Conservation (phyloP, 2,329 filamentous ascomycete species). For the Botryosphaeria dothidea region DNA sequence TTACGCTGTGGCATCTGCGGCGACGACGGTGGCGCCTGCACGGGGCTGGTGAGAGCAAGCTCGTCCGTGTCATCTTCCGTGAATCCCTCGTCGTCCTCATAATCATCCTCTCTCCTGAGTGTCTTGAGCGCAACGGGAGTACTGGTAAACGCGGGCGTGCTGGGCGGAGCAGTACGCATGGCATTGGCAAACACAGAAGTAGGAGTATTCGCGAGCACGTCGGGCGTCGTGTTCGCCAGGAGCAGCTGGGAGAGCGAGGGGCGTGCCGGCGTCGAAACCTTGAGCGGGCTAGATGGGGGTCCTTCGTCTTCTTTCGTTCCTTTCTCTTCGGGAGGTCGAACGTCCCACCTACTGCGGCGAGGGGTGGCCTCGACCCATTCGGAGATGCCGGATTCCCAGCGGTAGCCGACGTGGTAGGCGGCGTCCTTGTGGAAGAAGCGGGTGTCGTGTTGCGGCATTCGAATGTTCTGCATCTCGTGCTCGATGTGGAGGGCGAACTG, state of each 20-base stretch:
- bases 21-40: neutral
- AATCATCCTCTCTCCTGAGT: neutral
- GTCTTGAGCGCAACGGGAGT: neutral
- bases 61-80: neutral
- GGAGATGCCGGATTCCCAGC: slow-evolving; percentile 48
- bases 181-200: neutral
- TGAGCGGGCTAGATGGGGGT: neutral
- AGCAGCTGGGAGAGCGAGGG: slow-evolving; percentile 3
- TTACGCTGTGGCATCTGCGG: neutral
- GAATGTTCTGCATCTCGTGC: neutral
- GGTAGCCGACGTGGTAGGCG: slow-evolving; percentile 28
- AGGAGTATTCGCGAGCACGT: neutral
- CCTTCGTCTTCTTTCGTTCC: neutral
- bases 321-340: neutral
- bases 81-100: neutral
- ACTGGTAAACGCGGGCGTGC: neutral
- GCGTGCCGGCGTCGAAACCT: neutral
- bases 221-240: neutral
- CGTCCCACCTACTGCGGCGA: neutral
- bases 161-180: neutral
- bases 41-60: neutral
- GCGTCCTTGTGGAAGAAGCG: neutral
- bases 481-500: neutral
- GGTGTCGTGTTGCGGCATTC: neutral
- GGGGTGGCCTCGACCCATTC: slow-evolving; percentile 49